Percentiles rank a stretch among this genome's conserved stretches.
Evolutionary conservation across 768 basidiomycete species (phyloP).

Genomic region (Gloeostereum incarnatum): DNA sequence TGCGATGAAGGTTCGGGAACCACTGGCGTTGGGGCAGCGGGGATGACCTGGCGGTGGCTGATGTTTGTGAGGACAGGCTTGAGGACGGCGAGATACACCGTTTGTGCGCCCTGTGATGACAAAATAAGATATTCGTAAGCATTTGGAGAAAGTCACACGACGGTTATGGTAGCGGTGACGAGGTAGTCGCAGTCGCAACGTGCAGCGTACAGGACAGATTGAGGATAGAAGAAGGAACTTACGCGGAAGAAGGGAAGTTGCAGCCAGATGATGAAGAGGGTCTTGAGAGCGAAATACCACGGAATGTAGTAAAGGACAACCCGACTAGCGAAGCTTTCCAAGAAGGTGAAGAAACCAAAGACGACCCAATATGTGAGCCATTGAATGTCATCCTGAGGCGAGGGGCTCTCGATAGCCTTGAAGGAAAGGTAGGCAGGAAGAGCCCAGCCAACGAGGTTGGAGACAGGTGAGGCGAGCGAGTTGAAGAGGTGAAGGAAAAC

Average conservation of each 20-base stretch:
- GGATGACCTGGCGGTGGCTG: too few species aligned
- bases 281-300: slow-evolving; percentile 95
- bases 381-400: slow-evolving; percentile 78
- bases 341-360: slow-evolving; percentile 89
- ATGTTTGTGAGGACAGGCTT: slow-evolving; percentile 73
- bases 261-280: slow-evolving; percentile 84
- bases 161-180: not conserved
- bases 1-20: too few species aligned
- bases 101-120: slow-evolving; percentile 69
- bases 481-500: slow-evolving; percentile 78
- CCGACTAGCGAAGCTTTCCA: slow-evolving; percentile 79
- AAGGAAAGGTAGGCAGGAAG: slow-evolving; percentile 94
- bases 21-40: too few species aligned
- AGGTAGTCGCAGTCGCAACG: not conserved
- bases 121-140: slow-evolving; percentile 6
- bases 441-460: slow-evolving; percentile 91
- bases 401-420: slow-evolving; percentile 87
- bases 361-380: slow-evolving; percentile 99
- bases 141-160: slow-evolving; percentile 1
- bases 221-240: slow-evolving; percentile 23
- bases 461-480: slow-evolving; percentile 84
- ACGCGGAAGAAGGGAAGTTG: slow-evolving; percentile 81
- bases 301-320: slow-evolving; percentile 87
- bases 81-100: slow-evolving; percentile 64
- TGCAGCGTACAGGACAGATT: not conserved